These are phyloP conservation scores for Astragalus glycyphyllos DNA, from an alignment of 306 rosid genomes.

Conservation along the genomic window DNA sequence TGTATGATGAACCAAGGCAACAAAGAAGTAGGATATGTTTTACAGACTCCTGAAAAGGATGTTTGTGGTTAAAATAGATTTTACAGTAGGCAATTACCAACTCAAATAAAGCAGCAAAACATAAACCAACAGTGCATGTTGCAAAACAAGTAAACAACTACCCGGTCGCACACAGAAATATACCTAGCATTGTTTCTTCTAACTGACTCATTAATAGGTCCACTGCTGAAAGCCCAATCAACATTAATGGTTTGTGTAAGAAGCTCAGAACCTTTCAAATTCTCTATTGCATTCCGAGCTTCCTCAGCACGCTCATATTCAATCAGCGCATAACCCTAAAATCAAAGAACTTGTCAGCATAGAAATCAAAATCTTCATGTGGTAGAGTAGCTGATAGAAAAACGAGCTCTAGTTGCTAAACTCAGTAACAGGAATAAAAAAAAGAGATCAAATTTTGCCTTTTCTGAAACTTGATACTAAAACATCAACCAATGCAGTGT, in stretches of 20 bases:
- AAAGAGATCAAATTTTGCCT: neutral
- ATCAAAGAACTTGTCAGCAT: conserved; percentile 25
- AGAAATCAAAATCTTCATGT: conserved; percentile 9
- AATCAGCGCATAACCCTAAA: conserved; percentile 63
- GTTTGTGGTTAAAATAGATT: neutral
- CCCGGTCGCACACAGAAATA: neutral
- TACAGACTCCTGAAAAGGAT: conserved; percentile 1
- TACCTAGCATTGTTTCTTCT: conserved; percentile 87
- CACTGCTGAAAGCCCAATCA: conserved; percentile 98
- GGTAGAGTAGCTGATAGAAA: conserved; percentile 7
- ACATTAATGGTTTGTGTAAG: conserved; percentile 77
- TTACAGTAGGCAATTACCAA: conserved; percentile 9
- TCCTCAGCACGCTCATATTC: conserved; percentile 60
- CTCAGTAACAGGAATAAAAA: neutral
- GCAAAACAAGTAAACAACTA: conserved; percentile 23
- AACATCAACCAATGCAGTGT: neutral
- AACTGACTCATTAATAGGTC: conserved; percentile 77
- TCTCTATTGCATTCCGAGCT: conserved; percentile 87
- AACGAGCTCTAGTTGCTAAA: neutral
- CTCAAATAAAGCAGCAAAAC: conserved; percentile 21
- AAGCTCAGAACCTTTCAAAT: conserved; percentile 81
- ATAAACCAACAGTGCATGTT: conserved; percentile 8
- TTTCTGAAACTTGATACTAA: neutral
- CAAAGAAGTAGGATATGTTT: conserved; percentile 11
- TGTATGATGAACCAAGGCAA: neutral